These are phyloP conservation scores for Geotrichum histeridarum DNA, from an alignment of 1,139 yeast genomes.

Conservation along the genomic window DNA sequence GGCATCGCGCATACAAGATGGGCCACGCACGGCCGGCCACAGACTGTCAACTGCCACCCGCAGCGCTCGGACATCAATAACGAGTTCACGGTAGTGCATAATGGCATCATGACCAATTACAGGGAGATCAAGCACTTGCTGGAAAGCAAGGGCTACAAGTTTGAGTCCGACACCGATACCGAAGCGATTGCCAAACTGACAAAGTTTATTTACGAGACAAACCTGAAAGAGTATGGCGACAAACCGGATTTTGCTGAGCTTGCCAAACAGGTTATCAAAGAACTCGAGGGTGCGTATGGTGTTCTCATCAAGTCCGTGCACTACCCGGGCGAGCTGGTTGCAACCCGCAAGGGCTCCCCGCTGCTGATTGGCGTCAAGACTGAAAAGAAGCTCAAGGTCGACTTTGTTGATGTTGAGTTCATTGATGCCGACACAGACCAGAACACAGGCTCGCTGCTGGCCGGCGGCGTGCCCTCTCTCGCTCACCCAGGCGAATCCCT, in stretches of 20 bases:
- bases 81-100: conserved; percentile 91
- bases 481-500: conserved; percentile 21
- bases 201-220: conserved; percentile 81
- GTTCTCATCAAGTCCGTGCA: conserved; percentile 84
- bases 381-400: conserved; percentile 90
- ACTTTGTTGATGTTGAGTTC: conserved; percentile 96
- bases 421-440: conserved; percentile 48
- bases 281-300: conserved; percentile 97
- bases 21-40: conserved; percentile 99
- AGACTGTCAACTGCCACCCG: conserved; percentile 85
- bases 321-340: conserved; percentile 94
- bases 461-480: conserved; percentile 17
- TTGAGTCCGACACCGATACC: conserved; percentile 94
- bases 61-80: conserved; percentile 79
- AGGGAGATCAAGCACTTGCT: conserved; percentile 83
- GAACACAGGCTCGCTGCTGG: conserved; percentile 16
- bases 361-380: conserved; percentile 95
- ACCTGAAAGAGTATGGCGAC: conserved; percentile 42
- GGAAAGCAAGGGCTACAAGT: conserved; percentile 68
- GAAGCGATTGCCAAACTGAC: conserved; percentile 95
- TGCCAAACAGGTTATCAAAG: conserved; percentile 86
- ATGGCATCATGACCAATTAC: conserved; percentile 96
- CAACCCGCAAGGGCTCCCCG: conserved; percentile 98
- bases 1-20: conserved; percentile 99
- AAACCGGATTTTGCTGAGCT: conserved; percentile 78